Evolutionary conservation across 1,139 yeast genomes (phyloP), one percentile per base, ranked within the genome.

Genomic region (Scheffersomyces cryptocercus): DNA sequence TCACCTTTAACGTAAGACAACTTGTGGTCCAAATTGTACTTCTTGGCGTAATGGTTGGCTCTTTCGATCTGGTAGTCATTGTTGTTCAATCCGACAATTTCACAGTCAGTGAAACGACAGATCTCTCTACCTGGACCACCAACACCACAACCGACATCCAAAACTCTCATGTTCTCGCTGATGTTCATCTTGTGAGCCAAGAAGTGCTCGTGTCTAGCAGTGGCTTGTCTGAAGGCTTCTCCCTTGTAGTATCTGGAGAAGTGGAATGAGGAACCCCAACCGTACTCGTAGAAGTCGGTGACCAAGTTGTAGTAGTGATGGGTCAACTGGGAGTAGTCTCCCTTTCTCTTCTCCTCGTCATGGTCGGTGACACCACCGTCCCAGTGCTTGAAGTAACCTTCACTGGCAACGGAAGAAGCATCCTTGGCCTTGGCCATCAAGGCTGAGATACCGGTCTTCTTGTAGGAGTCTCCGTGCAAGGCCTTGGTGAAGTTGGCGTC

Each of bases 191-290:
- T 85, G 67, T 78, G 75, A 33, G 99, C 99, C 59, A 93, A 75
- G 70, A 81, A 93, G 71, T 93, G 99, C 73, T 93, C 99, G 69
- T 93, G 99, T 75, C 99, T 83, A 40, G 98, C 98, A 55, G 89
- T 83, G 37, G 98, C 96, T 70, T 93, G 98, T 62, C 82, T 75
- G 74, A 93, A 93, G 33, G 95, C 84, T 73, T 93, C 99, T 49
- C 97, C 98, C 62, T 77, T 79, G 77, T 88, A 91, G 75, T 85
- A 93, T 59, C 97, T 82, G 37, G 96, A 88, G 67, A 93, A 93
- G 69, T 93, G 99, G 88, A 93, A 93, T n/a, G 97, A 88, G 20
- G 97, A 81, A 51, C 99, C 99, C 99, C 99, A 93, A 38, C 99
- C 99, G 68, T 93, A 93, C 74, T 93, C 99, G 76, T 93, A 93